These are phyloP conservation scores for Triadica sebifera DNA, from an alignment of 345 rosid species.

Conservation along the genomic window DNA sequence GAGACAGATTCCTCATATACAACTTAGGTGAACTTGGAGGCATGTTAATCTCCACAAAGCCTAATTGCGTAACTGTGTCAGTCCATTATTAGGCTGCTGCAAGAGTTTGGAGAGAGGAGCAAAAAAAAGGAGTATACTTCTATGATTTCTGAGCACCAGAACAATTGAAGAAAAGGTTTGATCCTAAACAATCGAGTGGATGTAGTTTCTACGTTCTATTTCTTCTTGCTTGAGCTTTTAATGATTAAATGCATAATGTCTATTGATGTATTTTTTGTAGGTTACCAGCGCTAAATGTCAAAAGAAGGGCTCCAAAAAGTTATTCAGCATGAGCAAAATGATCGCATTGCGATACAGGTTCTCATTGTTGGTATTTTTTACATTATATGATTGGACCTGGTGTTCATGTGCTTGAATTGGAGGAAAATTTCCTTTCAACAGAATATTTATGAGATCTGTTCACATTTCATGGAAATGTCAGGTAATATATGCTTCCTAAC, in stretches of 20 bases:
- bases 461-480: constrained; percentile 64
- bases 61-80: constrained; percentile 21
- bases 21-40: not conserved
- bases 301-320: constrained; percentile 99
- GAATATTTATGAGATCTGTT: constrained; percentile 90
- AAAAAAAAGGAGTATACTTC: constrained; percentile 92
- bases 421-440: constrained; percentile 80
- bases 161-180: constrained; percentile 98
- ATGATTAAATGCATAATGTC: constrained; percentile 4
- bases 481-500: constrained; percentile 39
- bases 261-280: constrained; percentile 36
- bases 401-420: constrained; percentile 25
- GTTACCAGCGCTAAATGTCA: constrained; percentile 98
- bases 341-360: constrained; percentile 54
- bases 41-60: constrained; percentile 15
- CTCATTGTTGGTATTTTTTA: constrained; percentile 7
- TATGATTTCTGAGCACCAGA: constrained; percentile 93
- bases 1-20: not conserved
- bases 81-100: constrained; percentile 79
- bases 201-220: not conserved
- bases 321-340: constrained; percentile 69
- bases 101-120: constrained; percentile 99
- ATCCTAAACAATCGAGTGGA: constrained; percentile 8
- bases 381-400: constrained; percentile 8
- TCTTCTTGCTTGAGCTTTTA: constrained; percentile 10